Evolutionary conservation across 345 rosid species (phyloP).

Genomic region (Gossypium herbaceum): DNA sequence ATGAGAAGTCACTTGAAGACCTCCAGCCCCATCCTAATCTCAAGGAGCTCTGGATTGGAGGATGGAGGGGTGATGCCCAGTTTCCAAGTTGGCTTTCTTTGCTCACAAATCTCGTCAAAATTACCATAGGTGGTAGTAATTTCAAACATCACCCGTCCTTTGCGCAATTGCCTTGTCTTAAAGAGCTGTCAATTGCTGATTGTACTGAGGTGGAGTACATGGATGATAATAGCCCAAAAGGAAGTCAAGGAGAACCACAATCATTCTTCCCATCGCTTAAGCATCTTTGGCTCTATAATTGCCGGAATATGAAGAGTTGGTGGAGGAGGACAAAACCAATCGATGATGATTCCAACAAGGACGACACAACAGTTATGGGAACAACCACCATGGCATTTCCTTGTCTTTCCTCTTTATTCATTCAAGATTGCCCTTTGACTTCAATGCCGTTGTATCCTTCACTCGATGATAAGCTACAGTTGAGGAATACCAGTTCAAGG

Average conservation of each 20-base stretch:
- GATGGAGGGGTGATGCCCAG: not conserved
- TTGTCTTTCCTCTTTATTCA: rapidly evolving
- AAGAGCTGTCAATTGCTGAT: rapidly evolving
- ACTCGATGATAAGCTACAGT: rapidly evolving
- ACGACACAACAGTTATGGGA: too few species aligned
- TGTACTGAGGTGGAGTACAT: too few species aligned
- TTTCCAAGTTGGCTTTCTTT: not conserved
- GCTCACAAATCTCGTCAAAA: not conserved
- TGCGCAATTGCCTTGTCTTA: not conserved
- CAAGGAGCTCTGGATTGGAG: rapidly evolving
- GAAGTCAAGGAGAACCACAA: too few species aligned
- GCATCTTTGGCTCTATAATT: rapidly evolving
- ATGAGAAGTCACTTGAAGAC: not conserved
- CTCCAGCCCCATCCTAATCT: not conserved
- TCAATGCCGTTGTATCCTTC: too few species aligned
- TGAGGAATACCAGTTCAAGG: too few species aligned
- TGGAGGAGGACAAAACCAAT: too few species aligned
- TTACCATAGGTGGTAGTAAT: rapidly evolving
- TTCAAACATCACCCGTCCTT: not conserved
- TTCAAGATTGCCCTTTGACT: too few species aligned
- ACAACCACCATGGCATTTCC: too few species aligned
- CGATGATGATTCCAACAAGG: too few species aligned
- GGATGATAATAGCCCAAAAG: too few species aligned
- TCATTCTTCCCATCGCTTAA: too few species aligned
- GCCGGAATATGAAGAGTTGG: too few species aligned